A percentile compares a stretch with the other conserved stretches of the same genome.
Conservation (phyloP, 1,284 basidiomycete species). For the Sphagnurus paluster region DNA sequence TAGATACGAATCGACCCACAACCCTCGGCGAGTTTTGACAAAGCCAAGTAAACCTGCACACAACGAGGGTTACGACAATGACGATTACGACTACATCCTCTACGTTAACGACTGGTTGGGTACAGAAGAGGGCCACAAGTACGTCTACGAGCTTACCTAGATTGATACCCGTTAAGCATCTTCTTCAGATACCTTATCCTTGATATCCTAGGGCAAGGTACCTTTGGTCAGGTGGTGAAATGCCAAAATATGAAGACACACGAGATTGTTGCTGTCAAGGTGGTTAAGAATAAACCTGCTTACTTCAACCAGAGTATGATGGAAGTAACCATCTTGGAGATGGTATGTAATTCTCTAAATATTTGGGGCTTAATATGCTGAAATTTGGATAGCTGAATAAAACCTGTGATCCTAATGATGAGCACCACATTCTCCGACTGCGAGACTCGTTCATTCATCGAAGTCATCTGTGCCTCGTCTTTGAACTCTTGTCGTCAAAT, state of each 20-base stretch:
- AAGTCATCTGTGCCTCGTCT: conserved; percentile 95
- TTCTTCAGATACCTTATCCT: conserved; percentile 89
- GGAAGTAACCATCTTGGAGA: conserved; percentile 97
- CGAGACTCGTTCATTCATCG: conserved; percentile 97
- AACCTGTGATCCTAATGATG: conserved; percentile 89
- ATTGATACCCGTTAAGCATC: conserved; percentile 14
- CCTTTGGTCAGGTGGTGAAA: conserved; percentile 99
- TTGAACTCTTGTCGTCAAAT: conserved; percentile 96
- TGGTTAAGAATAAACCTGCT: conserved; percentile 99
- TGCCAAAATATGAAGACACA: conserved; percentile 99
- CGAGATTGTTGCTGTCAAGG: conserved; percentile 98
- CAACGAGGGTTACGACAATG: conserved; percentile 96
- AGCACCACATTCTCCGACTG: conserved; percentile 95
- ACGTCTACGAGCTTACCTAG: conserved; percentile 32
- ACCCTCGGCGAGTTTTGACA: conserved; percentile 91
- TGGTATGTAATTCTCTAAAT: conserved; percentile 54
- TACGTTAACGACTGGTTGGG: conserved; percentile 97
- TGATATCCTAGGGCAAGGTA: conserved; percentile 97
- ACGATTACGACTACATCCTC: conserved; percentile 96
- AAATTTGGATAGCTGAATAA: conserved; percentile 74
- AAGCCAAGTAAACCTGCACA: conserved; percentile 93
- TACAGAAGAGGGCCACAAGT: conserved; percentile 90
- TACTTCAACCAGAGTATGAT: conserved; percentile 99
- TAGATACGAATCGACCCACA: conserved; percentile 89
- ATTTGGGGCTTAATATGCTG: conserved; percentile 2